A percentile compares a stretch with the other conserved stretches of the same genome.
phyloP scores from a whole-genome alignment of 2,329 filamentous ascomycete species.

The Arthrobotrys iridis region DNA sequence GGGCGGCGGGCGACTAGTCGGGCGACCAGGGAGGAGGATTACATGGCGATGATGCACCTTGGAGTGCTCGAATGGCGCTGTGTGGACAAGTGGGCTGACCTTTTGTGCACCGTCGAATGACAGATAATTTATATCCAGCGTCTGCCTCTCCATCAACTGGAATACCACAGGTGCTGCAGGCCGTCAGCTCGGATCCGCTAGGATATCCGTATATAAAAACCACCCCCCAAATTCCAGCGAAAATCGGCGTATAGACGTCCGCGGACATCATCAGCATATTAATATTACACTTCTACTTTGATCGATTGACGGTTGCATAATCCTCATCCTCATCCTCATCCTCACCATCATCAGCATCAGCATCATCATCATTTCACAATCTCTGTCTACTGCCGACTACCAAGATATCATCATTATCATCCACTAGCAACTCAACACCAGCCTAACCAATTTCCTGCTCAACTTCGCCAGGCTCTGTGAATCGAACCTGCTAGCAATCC shows the following conservation, averaged over 20 bases:
- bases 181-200: constrained; percentile 24
- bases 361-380: neutral
- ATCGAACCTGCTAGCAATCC: neutral
- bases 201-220: neutral
- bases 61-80: constrained; percentile 7
- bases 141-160: neutral
- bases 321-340: neutral
- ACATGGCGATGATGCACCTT: constrained; percentile 3
- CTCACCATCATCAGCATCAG: neutral
- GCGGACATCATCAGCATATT: neutral
- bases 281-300: neutral
- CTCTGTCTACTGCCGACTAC: too few relatives aligned
- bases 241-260: constrained; percentile 1
- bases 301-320: neutral
- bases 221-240: constrained; percentile 9
- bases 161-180: neutral
- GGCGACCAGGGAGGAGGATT: constrained; percentile 1
- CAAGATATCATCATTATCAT: too few relatives aligned
- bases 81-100: constrained; percentile 8
- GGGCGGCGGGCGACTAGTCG: constrained; percentile 6
- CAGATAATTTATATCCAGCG: neutral
- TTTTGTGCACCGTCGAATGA: neutral
- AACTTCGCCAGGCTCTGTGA: neutral
- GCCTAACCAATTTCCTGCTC: neutral
- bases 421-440: too few relatives aligned